These are phyloP conservation scores for Teunomyces tritomae DNA, from an alignment of 805 yeast genomes.

Conservation along the genomic window DNA sequence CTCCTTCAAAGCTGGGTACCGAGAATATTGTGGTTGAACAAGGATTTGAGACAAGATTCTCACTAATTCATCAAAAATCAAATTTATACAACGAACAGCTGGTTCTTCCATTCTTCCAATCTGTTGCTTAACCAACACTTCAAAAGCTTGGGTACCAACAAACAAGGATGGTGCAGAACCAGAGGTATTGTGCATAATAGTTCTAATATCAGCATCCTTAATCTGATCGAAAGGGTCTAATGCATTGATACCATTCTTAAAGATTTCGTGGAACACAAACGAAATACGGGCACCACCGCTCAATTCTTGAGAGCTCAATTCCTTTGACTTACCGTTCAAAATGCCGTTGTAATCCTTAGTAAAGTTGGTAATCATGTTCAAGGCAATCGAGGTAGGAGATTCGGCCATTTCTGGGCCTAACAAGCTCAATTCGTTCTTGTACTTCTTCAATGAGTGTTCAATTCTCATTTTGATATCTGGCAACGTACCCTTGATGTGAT, in stretches of 20 bases:
- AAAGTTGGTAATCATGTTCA: conserved; percentile 89
- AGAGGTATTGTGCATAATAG: conserved; percentile 93
- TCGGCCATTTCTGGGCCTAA: conserved; percentile 90
- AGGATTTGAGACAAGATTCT: conserved; percentile 84
- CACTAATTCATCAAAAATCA: conserved; percentile 92
- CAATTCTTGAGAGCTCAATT: conserved; percentile 81
- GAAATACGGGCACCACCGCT: conserved; percentile 98
- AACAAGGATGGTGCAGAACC: conserved; percentile 94
- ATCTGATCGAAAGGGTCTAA: conserved; percentile 96
- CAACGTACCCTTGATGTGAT: conserved; percentile 60
- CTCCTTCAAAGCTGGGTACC: conserved; percentile 90
- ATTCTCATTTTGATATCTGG: conserved; percentile 94
- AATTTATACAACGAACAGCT: conserved; percentile 77
- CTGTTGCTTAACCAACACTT: conserved; percentile 50
- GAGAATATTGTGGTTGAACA: conserved; percentile 68
- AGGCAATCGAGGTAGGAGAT: conserved; percentile 83
- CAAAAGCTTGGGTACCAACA: conserved; percentile 97
- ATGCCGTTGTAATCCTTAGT: conserved; percentile 88
- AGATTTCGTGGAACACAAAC: conserved; percentile 95
- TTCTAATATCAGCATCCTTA: conserved; percentile 92
- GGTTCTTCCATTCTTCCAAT: conserved; percentile 95
- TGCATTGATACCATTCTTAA: conserved; percentile 85
- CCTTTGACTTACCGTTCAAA: conserved; percentile 89
- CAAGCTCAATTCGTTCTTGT: conserved; percentile 67
- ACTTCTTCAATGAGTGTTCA: conserved; percentile 54